phyloP scores from a whole-genome alignment of 129 eudicot species.

The Silybum marianum region DNA sequence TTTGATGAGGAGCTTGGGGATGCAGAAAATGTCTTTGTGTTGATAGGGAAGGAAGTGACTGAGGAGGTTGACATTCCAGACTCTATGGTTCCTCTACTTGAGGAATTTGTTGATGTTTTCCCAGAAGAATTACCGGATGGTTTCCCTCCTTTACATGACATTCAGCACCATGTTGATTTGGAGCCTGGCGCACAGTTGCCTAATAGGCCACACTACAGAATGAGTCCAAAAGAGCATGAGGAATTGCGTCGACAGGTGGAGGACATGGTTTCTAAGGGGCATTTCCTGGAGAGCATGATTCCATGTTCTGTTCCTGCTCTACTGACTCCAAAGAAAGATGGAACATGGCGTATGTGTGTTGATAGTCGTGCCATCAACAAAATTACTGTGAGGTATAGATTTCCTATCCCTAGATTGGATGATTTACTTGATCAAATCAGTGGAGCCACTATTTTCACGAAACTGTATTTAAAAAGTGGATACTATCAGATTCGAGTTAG shows the following conservation, averaged over 20 bases:
- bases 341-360: conserved; percentile 16
- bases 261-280: background rate
- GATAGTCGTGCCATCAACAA: no score
- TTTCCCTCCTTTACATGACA: no score
- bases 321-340: conserved; percentile 10
- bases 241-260: no score
- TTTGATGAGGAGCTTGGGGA: background rate
- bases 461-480: no score
- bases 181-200: no score
- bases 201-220: no score
- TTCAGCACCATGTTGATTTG: no score
- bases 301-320: background rate
- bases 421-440: no score
- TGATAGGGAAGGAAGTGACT: background rate
- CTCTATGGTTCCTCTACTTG: background rate
- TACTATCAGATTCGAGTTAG: no score
- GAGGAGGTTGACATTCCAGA: background rate
- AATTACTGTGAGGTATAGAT: no score
- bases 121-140: background rate
- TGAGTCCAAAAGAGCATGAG: no score
- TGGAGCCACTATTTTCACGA: no score
- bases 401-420: background rate
- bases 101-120: background rate
- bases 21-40: background rate
- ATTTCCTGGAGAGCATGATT: background rate